phyloP scores from a whole-genome alignment of 306 rosid genomes.

The Vigna mungo region DNA sequence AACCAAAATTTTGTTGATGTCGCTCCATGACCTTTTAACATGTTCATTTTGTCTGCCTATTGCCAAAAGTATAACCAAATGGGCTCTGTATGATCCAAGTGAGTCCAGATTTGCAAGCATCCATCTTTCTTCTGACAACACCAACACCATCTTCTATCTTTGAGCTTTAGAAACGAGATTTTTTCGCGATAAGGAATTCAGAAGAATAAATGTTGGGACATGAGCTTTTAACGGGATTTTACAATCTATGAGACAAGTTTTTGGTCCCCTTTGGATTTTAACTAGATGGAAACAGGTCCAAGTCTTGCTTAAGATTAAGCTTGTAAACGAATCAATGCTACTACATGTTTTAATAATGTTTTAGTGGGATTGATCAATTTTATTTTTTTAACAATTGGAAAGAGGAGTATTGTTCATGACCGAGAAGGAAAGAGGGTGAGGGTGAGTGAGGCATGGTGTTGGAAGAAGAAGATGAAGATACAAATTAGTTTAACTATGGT shows the following conservation, averaged over 20 bases:
- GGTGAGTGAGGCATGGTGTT: not conserved
- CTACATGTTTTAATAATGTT: too few species aligned
- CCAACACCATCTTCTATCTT: not conserved
- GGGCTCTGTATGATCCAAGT: not conserved
- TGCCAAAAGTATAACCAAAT: not conserved
- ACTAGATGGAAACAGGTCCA: too few species aligned
- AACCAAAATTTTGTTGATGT: too few species aligned
- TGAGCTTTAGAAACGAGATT: too few species aligned
- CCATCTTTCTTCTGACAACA: not conserved
- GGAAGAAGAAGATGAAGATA: not conserved
- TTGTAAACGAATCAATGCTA: not conserved
- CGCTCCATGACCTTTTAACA: too few species aligned
- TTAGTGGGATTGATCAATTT: too few species aligned
- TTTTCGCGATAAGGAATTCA: not conserved
- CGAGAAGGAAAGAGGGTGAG: not conserved
- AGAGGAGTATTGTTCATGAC: not conserved
- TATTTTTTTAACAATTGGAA: too few species aligned
- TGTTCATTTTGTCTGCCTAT: not conserved
- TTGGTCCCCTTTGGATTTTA: not conserved
- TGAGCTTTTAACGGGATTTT: not conserved
- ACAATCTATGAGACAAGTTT: not conserved
- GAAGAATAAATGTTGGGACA: not conserved
- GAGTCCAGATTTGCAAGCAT: not conserved
- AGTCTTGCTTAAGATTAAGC: not conserved
- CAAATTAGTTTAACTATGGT: not conserved